Base-by-base conservation (phyloP, 2,329 filamentous ascomycete species). In the Fonsecaea pugnacius region DNA sequence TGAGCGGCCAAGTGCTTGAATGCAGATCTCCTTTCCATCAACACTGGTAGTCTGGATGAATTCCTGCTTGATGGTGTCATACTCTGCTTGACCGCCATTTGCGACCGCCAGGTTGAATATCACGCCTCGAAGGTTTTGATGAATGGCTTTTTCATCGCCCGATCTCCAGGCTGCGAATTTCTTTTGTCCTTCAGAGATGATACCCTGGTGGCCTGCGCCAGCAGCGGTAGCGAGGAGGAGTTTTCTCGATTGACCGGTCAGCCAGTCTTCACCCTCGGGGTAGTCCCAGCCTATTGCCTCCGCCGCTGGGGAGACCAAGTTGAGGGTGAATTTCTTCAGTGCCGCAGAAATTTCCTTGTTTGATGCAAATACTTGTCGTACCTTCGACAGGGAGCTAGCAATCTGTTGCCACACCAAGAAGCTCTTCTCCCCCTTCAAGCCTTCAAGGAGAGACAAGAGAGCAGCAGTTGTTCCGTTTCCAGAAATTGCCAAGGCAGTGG, bases 381-480 rank as follows among this genome's bases (percentile, higher is more conserved):
- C 85, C 60, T 88, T 88, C 61, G 81, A 85, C 30, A 98, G 80
- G 3, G 91, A 91, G 69, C 89, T 87, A 7, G 96, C 82, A 35
- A 96, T 88, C 75, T 96, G 91, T 63, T 87, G 88, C 90, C 95
- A 96, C 4, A 98, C 94, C 80, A 96, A 84, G 72, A 92, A 93
- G 76, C 94, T 92, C 1, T 84, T 84, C 78, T 99, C 95, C 58
- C 85, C 81, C 66, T 87, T 84, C 77, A 98, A 93, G n/a, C 90
- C 90, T 75, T 96, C 87, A 10, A 96, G 79, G 72, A 99, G 90
- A 12, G 90, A 88, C 33, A 99, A 81, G 12, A 99, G 83, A 8
- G 91, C 90, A 27, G 92, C 83, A 0, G 93, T 96, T 3, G 87
- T 91, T 56, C 90, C 89, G 74, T 95, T 87, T 24, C 95, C 95